A percentile compares a stretch with the other conserved stretches of the same genome.
Evolutionary conservation across 768 basidiomycete genomes (phyloP).

Genomic region (Naganishia vaughanmartiniae): DNA sequence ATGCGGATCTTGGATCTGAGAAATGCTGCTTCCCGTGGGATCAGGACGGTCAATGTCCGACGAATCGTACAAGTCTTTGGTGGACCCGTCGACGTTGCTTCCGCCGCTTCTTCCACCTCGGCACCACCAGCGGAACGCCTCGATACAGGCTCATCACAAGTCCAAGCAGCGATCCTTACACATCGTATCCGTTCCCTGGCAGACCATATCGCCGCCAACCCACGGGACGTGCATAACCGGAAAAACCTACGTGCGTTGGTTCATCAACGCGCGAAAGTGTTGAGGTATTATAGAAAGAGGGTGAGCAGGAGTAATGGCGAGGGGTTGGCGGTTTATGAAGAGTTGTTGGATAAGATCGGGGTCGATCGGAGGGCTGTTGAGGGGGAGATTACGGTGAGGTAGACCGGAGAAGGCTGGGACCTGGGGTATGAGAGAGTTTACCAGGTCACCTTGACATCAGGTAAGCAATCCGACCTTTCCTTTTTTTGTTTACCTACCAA

Average conservation of each 20-base stretch:
- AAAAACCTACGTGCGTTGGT: conserved; percentile 73
- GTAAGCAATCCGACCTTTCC: not conserved
- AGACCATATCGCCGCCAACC: conserved; percentile 63
- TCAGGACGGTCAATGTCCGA: conserved; percentile 79
- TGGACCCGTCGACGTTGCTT: conserved; percentile 54
- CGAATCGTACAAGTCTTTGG: conserved; percentile 80
- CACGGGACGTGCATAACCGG: conserved; percentile 71
- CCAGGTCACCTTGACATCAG: not conserved
- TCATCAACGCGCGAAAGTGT: conserved; percentile 75
- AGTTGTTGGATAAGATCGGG: conserved; percentile 68
- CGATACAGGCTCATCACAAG: conserved; percentile 29
- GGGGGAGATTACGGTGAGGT: conserved; percentile 72
- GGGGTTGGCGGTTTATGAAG: conserved; percentile 68
- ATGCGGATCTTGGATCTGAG: conserved; percentile 74
- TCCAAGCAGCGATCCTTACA: conserved; percentile 80
- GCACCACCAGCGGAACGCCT: not conserved
- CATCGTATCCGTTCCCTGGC: conserved; percentile 79
- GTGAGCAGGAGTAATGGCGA: conserved; percentile 28
- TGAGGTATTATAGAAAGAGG: conserved; percentile 60
- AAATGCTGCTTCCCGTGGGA: conserved; percentile 82
- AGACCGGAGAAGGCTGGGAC: not conserved
- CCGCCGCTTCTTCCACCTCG: not conserved
- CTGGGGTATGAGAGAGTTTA: not conserved
- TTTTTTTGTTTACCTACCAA: not conserved
- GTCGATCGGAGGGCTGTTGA: conserved; percentile 77